Conservation (phyloP, 2,329 filamentous ascomycete genomes). For the Ophiostoma perfectum region DNA sequence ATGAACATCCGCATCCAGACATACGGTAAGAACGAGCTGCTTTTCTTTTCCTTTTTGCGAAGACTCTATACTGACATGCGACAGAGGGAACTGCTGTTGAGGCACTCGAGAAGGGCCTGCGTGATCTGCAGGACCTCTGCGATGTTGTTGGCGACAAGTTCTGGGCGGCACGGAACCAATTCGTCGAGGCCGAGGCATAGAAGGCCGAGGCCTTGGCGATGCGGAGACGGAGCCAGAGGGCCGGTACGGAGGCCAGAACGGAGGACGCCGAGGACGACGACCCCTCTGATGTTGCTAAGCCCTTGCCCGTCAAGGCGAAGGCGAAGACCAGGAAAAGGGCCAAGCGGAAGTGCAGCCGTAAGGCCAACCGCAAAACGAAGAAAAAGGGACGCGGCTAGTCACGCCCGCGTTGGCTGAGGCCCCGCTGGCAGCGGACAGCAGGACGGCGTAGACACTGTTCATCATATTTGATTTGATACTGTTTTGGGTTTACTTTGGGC, state of each 20-base stretch:
- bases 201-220: slow-evolving; percentile 16
- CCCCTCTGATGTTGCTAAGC: too few relatives aligned
- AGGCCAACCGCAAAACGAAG: not conserved
- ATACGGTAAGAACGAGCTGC: slow-evolving; percentile 59
- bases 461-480: not conserved
- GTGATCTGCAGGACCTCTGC: slow-evolving; percentile 84
- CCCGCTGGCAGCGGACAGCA: not conserved
- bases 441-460: not conserved
- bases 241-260: not conserved
- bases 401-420: not conserved
- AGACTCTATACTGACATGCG: not conserved
- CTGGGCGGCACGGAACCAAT: slow-evolving; percentile 59
- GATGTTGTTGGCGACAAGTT: slow-evolving; percentile 94
- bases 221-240: not conserved
- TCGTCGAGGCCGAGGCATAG: slow-evolving; percentile 30
- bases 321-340: not conserved
- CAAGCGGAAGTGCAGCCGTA: not conserved
- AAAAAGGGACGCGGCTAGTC: not conserved
- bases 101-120: slow-evolving; percentile 82
- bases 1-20: slow-evolving; percentile 98
- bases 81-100: slow-evolving; percentile 74
- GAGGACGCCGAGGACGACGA: too few relatives aligned
- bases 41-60: not conserved
- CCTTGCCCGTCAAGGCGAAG: not conserved
- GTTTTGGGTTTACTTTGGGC: slow-evolving; percentile 1